phyloP scores from a whole-genome alignment of 495 filamentous ascomycete species.

The Glonium stellatum region DNA sequence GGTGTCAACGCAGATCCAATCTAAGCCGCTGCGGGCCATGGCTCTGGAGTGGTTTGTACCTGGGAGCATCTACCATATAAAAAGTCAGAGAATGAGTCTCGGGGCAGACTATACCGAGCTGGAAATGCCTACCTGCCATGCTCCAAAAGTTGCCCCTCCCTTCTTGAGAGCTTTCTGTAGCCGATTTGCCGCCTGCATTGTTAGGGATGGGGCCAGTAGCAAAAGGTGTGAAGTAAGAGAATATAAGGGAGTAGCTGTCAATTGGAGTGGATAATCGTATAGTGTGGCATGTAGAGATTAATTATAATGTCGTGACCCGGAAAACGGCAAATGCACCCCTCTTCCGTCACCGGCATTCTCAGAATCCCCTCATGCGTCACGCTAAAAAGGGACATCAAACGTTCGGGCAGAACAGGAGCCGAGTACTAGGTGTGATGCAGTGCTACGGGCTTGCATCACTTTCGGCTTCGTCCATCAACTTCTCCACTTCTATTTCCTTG shows the following conservation, averaged over 20 bases:
- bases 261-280: neutral
- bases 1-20: constrained; percentile 71
- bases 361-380: neutral
- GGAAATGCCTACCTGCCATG: constrained; percentile 36
- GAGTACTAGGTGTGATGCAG: no score
- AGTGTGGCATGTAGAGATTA: neutral
- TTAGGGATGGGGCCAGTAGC: constrained; percentile 14
- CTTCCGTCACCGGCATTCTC: neutral
- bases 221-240: neutral
- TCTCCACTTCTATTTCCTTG: constrained; percentile 59
- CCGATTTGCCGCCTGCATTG: constrained; percentile 59
- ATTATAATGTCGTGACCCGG: neutral
- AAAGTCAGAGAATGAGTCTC: neutral
- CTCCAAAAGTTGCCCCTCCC: constrained; percentile 55
- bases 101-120: neutral
- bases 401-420: neutral
- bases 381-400: neutral
- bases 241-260: neutral
- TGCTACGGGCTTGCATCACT: constrained; percentile 27
- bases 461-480: constrained; percentile 59
- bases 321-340: neutral
- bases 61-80: constrained; percentile 54
- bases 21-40: constrained; percentile 59
- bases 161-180: constrained; percentile 53
- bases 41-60: constrained; percentile 63